Conservation (phyloP, 768 basidiomycete genomes). For the Obba rivulosa region DNA sequence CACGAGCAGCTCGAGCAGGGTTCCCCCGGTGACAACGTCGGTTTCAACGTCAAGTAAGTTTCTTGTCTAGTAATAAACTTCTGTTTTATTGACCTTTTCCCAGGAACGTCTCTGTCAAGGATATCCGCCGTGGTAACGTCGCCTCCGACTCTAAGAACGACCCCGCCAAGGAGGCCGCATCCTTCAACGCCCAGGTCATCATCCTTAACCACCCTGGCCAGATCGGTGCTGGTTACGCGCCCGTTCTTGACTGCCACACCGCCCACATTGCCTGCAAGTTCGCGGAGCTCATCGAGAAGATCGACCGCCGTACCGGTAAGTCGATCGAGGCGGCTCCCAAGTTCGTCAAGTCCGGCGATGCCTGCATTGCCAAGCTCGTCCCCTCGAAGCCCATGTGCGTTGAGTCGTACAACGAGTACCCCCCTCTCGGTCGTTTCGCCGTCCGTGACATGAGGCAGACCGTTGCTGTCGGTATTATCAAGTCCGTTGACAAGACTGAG, state of each 20-base stretch:
- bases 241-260: slow-evolving; percentile 99
- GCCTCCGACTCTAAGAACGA: slow-evolving; percentile 99
- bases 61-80: no score
- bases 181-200: slow-evolving; percentile 99
- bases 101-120: slow-evolving; percentile 99
- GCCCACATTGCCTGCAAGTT: slow-evolving; percentile 99
- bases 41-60: slow-evolving; percentile 97
- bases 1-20: slow-evolving; percentile 97
- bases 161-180: slow-evolving; percentile 98
- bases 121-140: slow-evolving; percentile 99
- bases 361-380: slow-evolving; percentile 96
- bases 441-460: slow-evolving; percentile 99
- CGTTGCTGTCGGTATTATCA: slow-evolving; percentile 98
- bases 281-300: slow-evolving; percentile 97
- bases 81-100: slow-evolving; percentile 8
- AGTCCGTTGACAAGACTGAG: slow-evolving; percentile 93
- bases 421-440: slow-evolving; percentile 98
- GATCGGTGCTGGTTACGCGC: slow-evolving; percentile 98
- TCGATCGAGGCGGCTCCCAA: slow-evolving; percentile 84
- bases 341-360: slow-evolving; percentile 99
- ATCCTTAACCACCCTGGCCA: slow-evolving; percentile 99
- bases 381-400: slow-evolving; percentile 96
- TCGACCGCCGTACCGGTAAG: slow-evolving; percentile 98
- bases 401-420: slow-evolving; percentile 94
- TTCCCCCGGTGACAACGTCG: slow-evolving; percentile 97